Percentiles rank a stretch among this genome's conserved stretches.
phyloP scores from a whole-genome alignment of 352 stramenopile genomes.

The Pythium vanterpoolii region DNA sequence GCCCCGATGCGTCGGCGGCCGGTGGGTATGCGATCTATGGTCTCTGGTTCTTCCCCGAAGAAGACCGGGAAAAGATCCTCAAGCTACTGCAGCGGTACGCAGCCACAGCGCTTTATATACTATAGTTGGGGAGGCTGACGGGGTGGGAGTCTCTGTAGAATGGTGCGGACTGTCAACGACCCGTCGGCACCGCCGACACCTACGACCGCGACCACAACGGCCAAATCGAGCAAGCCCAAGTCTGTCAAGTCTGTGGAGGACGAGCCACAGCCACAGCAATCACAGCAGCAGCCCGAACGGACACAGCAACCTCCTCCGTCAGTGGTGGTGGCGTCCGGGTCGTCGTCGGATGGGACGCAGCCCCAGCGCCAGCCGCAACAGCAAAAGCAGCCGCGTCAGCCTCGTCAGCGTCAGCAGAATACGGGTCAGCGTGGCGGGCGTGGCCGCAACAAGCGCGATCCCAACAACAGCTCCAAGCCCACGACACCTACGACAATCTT shows the following conservation, averaged over 20 bases:
- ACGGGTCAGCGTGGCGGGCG: constrained; percentile 19
- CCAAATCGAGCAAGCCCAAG: constrained; percentile 8
- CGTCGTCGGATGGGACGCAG: neutral
- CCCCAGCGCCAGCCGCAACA: constrained; percentile 17
- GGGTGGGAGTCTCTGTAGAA: constrained; percentile 27
- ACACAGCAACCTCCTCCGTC: constrained; percentile 7
- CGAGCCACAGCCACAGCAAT: neutral
- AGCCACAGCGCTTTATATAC: neutral
- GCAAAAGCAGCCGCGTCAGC: constrained; percentile 16
- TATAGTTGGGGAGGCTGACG: too few species aligned
- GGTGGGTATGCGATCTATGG: constrained; percentile 80
- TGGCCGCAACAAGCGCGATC: constrained; percentile 29
- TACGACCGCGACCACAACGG: neutral
- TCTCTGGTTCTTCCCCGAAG: constrained; percentile 86
- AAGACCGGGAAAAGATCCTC: constrained; percentile 79
- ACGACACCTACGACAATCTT: constrained; percentile 57
- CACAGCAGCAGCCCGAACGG: constrained; percentile 13
- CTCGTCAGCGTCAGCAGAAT: constrained; percentile 19
- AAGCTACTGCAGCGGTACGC: constrained; percentile 65
- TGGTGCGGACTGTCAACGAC: constrained; percentile 61
- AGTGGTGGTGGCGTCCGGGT: neutral
- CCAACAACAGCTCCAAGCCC: constrained; percentile 32
- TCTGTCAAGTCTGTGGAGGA: constrained; percentile 11
- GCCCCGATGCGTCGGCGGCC: constrained; percentile 29
- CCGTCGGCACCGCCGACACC: constrained; percentile 20